phyloP scores from a whole-genome alignment of 2,329 filamentous ascomycete species.

The Fusarium sp. region DNA sequence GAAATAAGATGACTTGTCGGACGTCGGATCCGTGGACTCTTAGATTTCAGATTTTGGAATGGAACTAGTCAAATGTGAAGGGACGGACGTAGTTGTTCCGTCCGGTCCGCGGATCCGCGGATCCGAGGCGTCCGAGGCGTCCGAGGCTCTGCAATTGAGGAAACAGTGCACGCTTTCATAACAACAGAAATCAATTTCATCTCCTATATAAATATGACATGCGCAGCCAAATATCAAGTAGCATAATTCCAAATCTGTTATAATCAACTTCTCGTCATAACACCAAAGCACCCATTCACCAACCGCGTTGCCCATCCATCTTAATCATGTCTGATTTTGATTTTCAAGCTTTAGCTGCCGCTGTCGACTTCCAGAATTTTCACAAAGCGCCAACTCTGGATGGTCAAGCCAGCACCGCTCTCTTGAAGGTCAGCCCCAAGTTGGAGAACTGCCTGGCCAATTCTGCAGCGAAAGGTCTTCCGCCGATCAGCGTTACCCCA shows the following conservation, averaged over 20 bases:
- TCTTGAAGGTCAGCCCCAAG: constrained; percentile 1
- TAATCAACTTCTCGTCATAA: no score
- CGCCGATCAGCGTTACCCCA: constrained; percentile 56
- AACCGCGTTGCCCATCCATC: neutral
- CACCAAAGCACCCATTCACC: neutral
- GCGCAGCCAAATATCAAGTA: no score
- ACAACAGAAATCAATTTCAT: neutral
- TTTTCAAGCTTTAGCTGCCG: neutral
- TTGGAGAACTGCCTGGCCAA: constrained; percentile 51
- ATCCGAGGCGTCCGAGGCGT: neutral
- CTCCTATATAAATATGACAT: neutral
- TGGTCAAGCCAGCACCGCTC: neutral
- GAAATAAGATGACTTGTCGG: neutral
- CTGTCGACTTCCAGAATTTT: neutral
- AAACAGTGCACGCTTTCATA: no score
- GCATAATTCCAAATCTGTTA: neutral
- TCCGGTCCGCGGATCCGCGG: constrained; percentile 8
- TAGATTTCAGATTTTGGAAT: no score
- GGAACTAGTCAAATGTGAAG: no score
- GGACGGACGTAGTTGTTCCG: neutral
- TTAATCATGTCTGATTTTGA: neutral
- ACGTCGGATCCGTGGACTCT: neutral
- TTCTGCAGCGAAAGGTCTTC: constrained; percentile 53
- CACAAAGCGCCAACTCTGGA: neutral
- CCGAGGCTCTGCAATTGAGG: no score